Base-by-base conservation (phyloP, 2,329 filamentous ascomycete genomes). In the Aspergillus sp. region DNA sequence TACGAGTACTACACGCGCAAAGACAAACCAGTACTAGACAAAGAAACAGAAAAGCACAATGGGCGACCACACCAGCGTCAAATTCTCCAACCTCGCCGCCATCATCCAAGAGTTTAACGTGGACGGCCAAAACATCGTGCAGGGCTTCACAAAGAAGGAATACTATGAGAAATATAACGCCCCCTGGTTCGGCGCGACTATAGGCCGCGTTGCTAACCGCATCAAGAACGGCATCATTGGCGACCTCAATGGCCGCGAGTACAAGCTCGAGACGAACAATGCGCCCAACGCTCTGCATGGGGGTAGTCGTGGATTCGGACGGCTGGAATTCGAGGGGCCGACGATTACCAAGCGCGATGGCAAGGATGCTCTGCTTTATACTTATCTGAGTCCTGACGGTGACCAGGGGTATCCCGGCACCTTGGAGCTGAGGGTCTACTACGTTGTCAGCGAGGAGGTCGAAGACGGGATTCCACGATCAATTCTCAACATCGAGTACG, bases 391-490 rank as follows among this genome's bases (percentile, higher is more conserved):
- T 75, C 80, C 83, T 65, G 88, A 98, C 69, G 91, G 90, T 6
- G 93, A 98, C 59, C 89, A 96, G 75, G 91, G 91, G 0, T 98
- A 90, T 73, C 95, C 95, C 0, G 95, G 95, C 1, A 90, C 90
- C 0, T 87, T 98, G 3, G 85, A 93, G 70, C 83, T 87, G 55
- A 86, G 81, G 59, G 87, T 96, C 31, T 87, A 87, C 75, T 99
- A 98, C 74, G 90, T 87, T 0, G 83, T 89, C 0, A 87, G 86
- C 53, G 89, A 86, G 61, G 87, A 91, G 71, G 76, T 83, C 51
- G 77, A 82, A 12, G 78, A 82, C 17, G 72, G 72, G 5, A 86
- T 84, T 17, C 84, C 88, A 61, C 87, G 88, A 62, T 86, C 85
- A 1, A 85, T 95, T 19, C 77, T 98, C 57, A 87, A 87, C 56